Base-by-base conservation (phyloP, 2,329 filamentous ascomycete genomes). In the Tolypocladium ovalisporum region DNA sequence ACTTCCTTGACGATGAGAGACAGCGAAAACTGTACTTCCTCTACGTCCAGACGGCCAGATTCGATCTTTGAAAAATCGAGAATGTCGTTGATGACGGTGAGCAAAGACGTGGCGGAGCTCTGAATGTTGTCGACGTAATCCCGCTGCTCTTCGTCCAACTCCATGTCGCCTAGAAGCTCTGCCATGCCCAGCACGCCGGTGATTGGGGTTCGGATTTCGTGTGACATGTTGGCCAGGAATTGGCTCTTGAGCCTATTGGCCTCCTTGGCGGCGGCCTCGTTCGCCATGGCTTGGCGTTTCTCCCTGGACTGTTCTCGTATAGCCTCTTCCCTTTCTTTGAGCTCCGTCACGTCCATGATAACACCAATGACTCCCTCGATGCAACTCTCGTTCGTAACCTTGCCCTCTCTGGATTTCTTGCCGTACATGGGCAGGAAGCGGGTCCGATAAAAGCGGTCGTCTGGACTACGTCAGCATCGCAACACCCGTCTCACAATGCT, bases 41-140 rank as follows among this genome's bases (percentile, higher is more conserved):
- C 88, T 44, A 92, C 86, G 61, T 91, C 88, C 24, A 92, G 72
- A 9, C 86, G 79, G 3, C 89, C 88, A 10, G 86, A 89, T 67
- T 92, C 89, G 1, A 90, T 86, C 69, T 95, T 95, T 4, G 89
- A 94, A 68, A 95, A 92, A 70, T 95, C 90, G 1, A 96, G 76
- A 57, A 95, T 95, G 65, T 96, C 90, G 66, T 96, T 95, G 71
- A 96, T 95, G 44, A 96, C 87, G 0, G 89, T 93, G 24, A 96
- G 76, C 3, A 96, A 74, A 2, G 88, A 90, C 61, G 93, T 91
- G 0, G 87, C 89, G 7, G 88, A 92, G 55, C 87, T 80, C 64
- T 89, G 85, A 8, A 93, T 89, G 60, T 90, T 90, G 62, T 90
- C 86, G 3, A 88, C 85, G 60, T 84, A 89, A 57, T 91, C 87